Evolutionary conservation across 352 stramenopile genomes (phyloP).

Genomic region (Pythium myriotylum): DNA sequence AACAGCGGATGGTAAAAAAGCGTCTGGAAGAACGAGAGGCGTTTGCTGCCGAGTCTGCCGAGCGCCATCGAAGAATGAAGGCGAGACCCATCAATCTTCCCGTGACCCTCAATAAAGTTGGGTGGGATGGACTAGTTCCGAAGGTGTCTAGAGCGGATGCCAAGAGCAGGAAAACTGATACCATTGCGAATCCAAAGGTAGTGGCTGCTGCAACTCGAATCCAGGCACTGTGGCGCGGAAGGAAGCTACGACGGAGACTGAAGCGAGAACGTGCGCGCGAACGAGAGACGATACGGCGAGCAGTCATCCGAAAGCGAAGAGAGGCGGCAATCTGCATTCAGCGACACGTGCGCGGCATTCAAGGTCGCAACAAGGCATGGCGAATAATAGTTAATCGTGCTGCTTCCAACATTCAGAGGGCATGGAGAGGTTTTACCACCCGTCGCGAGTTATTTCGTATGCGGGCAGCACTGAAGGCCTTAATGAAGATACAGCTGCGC

Average conservation of each 20-base stretch:
- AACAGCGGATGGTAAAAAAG: conserved; percentile 4
- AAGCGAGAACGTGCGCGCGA: conserved; percentile 40
- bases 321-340: conserved; percentile 58
- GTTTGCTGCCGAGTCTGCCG: conserved; percentile 27
- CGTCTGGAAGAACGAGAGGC: conserved; percentile 24
- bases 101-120: conserved; percentile 2
- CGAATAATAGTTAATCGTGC: conserved; percentile 38
- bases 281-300: conserved; percentile 33
- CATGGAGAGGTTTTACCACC: conserved; percentile 57
- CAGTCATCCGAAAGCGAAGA: conserved; percentile 31
- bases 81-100: not conserved
- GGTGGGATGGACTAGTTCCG: conserved; percentile 8
- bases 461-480: conserved; percentile 42
- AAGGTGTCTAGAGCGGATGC: not conserved
- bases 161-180: conserved; percentile 16
- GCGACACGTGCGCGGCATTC: conserved; percentile 52
- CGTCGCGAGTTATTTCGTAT: conserved; percentile 47
- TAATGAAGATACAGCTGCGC: conserved; percentile 51
- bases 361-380: conserved; percentile 47
- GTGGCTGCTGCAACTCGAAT: conserved; percentile 42
- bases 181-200: conserved; percentile 19
- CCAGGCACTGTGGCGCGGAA: conserved; percentile 57
- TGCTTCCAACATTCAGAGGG: conserved; percentile 50
- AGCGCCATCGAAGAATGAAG: conserved; percentile 3
- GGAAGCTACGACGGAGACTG: conserved; percentile 40